Evolutionary conservation across 306 rosid genomes (phyloP), one percentile per base, ranked within the genome.

Genomic region (Begonia peltatifolia): DNA sequence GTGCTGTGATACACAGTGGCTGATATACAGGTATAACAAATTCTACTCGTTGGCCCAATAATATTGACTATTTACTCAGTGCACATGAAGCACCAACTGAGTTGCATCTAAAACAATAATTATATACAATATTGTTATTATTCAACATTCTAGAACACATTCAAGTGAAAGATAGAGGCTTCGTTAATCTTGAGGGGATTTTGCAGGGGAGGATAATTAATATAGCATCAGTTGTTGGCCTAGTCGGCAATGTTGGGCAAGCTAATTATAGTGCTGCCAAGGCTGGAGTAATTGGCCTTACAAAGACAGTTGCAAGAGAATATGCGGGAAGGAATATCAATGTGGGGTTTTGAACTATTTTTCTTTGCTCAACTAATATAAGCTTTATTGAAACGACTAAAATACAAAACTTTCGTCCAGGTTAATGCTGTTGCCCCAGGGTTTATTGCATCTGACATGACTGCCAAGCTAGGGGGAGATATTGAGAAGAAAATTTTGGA

Each of bases 401-500:
- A 58, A 35, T 50, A 52, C 46, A 20, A 41, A 56, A 54, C 64
- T 64, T 60, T 61, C 22, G 70, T 48, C 59, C 68, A 90, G 97
- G 97, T 90, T 58, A 90, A 90, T 67, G 97, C 97, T 38, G 72
- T 90, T 72, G 97, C 97, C 53, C 97, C 97, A 5, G 97, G 95
- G 47, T 90, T 85, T 61, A 85, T 90, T 76, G 85, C 97, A 54
- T 85, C 97, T 6, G 97, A 90, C 69, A 85, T 90, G 97, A 85
- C 97, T 72, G 83, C 92, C 46, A 81, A 90, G 72, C 80, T 90
- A 9, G 95, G 92, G 53, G 69, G 72, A 22, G 97, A 90, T 48
- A 41, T 76, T 4, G 95, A 89, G 85, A 85, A 85, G 71, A 84
- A 80, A 75, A 80, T 85, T 62, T 66, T 90, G 71, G 82, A 63